phyloP scores from a whole-genome alignment of 805 yeast species.

The Hanseniaspora nectarophila region DNA sequence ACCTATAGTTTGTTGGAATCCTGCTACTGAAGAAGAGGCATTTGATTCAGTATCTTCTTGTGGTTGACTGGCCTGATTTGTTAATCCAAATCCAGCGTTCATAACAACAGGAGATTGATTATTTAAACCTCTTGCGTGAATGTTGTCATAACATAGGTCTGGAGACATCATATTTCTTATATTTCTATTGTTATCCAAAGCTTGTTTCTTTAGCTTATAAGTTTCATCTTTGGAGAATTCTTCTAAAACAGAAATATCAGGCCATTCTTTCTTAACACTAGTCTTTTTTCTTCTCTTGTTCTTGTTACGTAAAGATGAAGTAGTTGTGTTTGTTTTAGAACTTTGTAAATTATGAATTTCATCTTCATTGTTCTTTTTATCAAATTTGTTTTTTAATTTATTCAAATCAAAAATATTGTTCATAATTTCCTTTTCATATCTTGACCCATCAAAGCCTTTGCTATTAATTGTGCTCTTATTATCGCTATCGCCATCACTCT shows the following conservation, averaged over 20 bases:
- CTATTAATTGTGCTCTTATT: constrained; percentile 1
- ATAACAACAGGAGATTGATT: not conserved
- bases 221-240: constrained; percentile 67
- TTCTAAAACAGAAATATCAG: constrained; percentile 62
- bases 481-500: not conserved
- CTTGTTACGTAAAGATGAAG: not conserved
- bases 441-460: constrained; percentile 8
- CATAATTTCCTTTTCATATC: constrained; percentile 12
- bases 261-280: constrained; percentile 48
- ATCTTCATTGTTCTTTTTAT: constrained; percentile 4
- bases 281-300: constrained; percentile 18
- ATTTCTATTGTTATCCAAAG: constrained; percentile 19
- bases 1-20: constrained; percentile 17
- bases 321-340: not conserved
- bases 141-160: constrained; percentile 11
- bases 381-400: not conserved
- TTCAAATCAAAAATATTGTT: constrained; percentile 1
- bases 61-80: constrained; percentile 28
- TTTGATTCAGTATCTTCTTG: constrained; percentile 18
- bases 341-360: constrained; percentile 2
- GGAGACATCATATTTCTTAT: constrained; percentile 4
- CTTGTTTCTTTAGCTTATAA: constrained; percentile 36
- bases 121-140: not conserved
- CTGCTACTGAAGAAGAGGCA: constrained; percentile 22
- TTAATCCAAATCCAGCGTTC: not conserved